Evolutionary conservation across 1,139 yeast genomes (phyloP), one percentile per base, ranked within the genome.

Genomic region (Hyphopichia burtonii): DNA sequence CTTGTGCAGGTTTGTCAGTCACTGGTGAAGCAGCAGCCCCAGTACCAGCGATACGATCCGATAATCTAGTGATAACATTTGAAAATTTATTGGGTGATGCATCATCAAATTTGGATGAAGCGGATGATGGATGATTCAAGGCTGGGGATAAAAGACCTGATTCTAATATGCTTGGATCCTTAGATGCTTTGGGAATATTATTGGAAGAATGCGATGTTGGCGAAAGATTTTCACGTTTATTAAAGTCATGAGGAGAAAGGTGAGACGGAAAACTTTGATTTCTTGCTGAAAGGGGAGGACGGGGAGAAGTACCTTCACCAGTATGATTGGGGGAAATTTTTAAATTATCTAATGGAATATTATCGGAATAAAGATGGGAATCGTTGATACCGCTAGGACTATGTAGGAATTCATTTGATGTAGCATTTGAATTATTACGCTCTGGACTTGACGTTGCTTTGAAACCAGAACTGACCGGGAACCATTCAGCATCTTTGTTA

Each of bases 1-100:
- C 33, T 8, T 20, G 23, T 3, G 37, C 34, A 10, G 41, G 37
- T 11, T 23, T 36, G 7, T 40, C 39, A 15, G 38, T 32, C 3
- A 19, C 41, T 3, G 50, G 41, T 10, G 54, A 43, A 1, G 56
- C 44, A 10, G 37, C 45, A 7, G 44, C 35, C 28, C 65, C 67
- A 12, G 63, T 46, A 4, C 77, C 78, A 1, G 75, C 76, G 39
- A 72, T 64, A 50, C 78, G 66, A 41, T 71, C 74, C 0, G 76
- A 67, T 2, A 72, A 60, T 42, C 73, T 52, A 3, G 71, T 50
- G 31, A 72, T 46, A 3, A 63, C 58, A 41, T 62, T 59, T 4
- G 71, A 41, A 40, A 66, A 50, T 45, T 58, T 61, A 2, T 61
- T 46, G 3, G 4, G 63, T 45, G 19, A 27, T 14, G n/a, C 9